Conservation (phyloP, 2,329 filamentous ascomycete species). For the Ophiostoma sp. region DNA sequence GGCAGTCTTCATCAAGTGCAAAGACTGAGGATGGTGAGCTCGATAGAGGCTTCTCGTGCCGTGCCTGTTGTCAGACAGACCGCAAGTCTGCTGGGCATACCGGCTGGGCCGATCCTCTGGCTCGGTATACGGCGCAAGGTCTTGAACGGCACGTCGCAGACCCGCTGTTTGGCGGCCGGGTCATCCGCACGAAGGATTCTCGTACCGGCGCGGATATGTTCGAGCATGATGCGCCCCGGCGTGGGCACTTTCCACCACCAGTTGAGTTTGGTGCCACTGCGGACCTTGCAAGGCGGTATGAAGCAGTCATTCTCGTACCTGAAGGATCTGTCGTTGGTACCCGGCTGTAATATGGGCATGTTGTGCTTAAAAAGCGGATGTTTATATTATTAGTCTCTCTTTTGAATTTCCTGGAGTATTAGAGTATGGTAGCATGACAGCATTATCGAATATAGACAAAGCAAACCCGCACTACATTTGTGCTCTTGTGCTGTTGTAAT, state of each 20-base stretch:
- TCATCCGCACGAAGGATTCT: conserved; percentile 20
- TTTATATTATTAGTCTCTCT: not conserved
- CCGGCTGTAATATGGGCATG: not conserved
- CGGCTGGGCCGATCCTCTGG: conserved; percentile 26
- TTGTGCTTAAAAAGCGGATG: too few relatives aligned
- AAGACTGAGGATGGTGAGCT: conserved; percentile 10
- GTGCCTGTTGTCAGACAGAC: conserved; percentile 24
- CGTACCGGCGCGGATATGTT: conserved; percentile 14
- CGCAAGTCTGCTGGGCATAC: conserved; percentile 17
- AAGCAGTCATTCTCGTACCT: conserved; percentile 17
- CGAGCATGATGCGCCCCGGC: conserved; percentile 24
- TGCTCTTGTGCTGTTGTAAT: too few relatives aligned
- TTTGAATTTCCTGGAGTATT: not conserved
- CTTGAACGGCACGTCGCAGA: conserved; percentile 24
- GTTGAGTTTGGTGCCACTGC: conserved; percentile 24
- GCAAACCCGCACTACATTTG: too few relatives aligned
- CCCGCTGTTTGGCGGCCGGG: conserved; percentile 23
- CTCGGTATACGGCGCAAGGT: conserved; percentile 22
- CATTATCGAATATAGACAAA: not conserved
- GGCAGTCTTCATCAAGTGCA: not conserved
- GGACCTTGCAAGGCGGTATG: conserved; percentile 24
- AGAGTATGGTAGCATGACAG: not conserved
- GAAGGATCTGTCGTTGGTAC: conserved; percentile 10
- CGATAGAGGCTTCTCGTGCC: conserved; percentile 24
- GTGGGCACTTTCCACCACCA: conserved; percentile 21